phyloP scores from a whole-genome alignment of 1,284 basidiomycete species.

The Ustilago nuda region DNA sequence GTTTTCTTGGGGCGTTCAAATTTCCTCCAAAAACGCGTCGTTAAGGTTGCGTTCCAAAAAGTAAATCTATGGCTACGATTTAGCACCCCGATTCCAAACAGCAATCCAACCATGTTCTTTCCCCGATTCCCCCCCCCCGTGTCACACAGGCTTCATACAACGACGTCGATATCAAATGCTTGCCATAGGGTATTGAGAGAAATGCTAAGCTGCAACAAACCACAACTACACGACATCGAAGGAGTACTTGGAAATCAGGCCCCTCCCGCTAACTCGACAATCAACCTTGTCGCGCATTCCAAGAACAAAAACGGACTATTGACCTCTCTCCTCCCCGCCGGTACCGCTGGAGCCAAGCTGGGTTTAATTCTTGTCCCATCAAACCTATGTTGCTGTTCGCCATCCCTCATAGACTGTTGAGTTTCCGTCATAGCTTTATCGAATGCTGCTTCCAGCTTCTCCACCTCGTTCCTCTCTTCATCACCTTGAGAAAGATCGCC shows the following conservation, averaged over 20 bases:
- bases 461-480: slow-evolving; percentile 12
- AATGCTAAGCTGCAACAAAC: neutral
- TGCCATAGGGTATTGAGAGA: neutral
- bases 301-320: slow-evolving; percentile 93
- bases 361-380: slow-evolving; percentile 46
- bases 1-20: too few relatives aligned
- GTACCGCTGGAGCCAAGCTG: slow-evolving; percentile 51
- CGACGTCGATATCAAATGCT: neutral
- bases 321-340: slow-evolving; percentile 80
- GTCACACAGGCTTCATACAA: too few relatives aligned
- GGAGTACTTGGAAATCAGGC: slow-evolving; percentile 5
- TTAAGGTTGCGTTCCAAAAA: too few relatives aligned
- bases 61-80: too few relatives aligned
- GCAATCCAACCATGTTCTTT: neutral
- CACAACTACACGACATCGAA: neutral
- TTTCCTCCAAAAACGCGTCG: too few relatives aligned
- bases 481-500: neutral
- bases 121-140: too few relatives aligned
- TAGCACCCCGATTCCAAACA: too few relatives aligned
- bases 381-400: slow-evolving; percentile 28
- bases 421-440: slow-evolving; percentile 40
- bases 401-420: slow-evolving; percentile 32
- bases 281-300: slow-evolving; percentile 84
- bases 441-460: slow-evolving; percentile 40
- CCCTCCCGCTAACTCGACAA: slow-evolving; percentile 66